phyloP scores from a whole-genome alignment of 306 rosid genomes.

The Bauhinia variegata region DNA sequence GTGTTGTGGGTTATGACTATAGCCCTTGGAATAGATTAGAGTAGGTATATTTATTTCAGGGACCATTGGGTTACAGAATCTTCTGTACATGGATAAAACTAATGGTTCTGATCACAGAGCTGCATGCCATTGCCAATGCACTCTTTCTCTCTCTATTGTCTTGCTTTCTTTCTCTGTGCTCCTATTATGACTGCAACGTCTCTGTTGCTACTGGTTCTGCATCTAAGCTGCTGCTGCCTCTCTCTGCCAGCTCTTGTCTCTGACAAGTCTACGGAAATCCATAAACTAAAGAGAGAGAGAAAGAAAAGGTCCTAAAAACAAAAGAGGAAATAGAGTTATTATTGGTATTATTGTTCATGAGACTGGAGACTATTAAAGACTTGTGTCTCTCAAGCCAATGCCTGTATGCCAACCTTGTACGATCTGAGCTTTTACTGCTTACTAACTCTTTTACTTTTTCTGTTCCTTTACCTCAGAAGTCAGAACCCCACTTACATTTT shows the following conservation, averaged over 20 bases:
- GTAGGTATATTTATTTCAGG: constrained; percentile 90
- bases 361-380: constrained; percentile 47
- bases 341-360: constrained; percentile 45
- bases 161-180: constrained; percentile 47
- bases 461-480: constrained; percentile 72
- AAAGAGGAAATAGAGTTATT: constrained; percentile 50
- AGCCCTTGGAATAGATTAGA: constrained; percentile 34
- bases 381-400: constrained; percentile 66
- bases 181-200: constrained; percentile 84
- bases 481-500: constrained; percentile 64
- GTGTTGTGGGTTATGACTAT: constrained; percentile 45
- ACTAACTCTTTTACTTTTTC: constrained; percentile 77
- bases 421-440: constrained; percentile 83
- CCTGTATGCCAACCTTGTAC: constrained; percentile 65
- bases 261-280: constrained; percentile 93
- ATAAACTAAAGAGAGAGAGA: constrained; percentile 60
- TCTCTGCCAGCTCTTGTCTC: constrained; percentile 82
- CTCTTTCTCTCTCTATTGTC: constrained; percentile 38
- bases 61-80: constrained; percentile 88
- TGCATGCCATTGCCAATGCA: constrained; percentile 70
- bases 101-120: constrained; percentile 81
- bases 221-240: constrained; percentile 55
- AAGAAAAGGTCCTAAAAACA: constrained; percentile 32
- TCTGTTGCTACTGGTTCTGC: constrained; percentile 64
- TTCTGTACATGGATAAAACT: constrained; percentile 84